These are phyloP conservation scores for Lachnum nothofagi DNA, from an alignment of 2,329 filamentous ascomycete species.

Conservation along the genomic window DNA sequence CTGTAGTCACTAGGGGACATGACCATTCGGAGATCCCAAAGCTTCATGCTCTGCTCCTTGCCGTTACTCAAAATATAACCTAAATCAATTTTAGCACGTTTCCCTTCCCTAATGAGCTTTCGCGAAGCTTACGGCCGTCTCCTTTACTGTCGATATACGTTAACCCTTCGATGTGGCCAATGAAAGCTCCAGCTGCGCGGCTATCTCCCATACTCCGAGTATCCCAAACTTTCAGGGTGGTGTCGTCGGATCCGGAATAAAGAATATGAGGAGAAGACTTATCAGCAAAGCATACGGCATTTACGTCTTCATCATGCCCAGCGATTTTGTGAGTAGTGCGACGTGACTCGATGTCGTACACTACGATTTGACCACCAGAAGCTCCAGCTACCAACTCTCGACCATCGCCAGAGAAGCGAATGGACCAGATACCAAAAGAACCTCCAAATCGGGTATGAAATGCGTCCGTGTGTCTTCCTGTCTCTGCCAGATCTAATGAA, in stretches of 20 bases:
- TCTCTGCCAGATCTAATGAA: conserved; percentile 65
- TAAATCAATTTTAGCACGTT: conserved; percentile 10
- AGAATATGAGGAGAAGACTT: conserved; percentile 83
- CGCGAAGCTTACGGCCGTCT: conserved; percentile 49
- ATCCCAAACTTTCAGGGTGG: conserved; percentile 94
- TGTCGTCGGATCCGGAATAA: conserved; percentile 93
- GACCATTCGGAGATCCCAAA: conserved; percentile 92
- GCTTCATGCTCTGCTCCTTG: conserved; percentile 95
- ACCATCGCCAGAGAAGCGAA: conserved; percentile 89
- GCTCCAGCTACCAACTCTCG: conserved; percentile 87
- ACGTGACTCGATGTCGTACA: conserved; percentile 85
- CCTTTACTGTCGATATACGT: conserved; percentile 68
- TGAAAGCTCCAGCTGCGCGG: conserved; percentile 61
- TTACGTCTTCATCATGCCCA: conserved; percentile 85
- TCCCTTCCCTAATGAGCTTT: neutral
- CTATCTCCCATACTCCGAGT: conserved; percentile 84
- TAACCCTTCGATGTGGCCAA: conserved; percentile 61
- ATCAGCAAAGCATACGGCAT: conserved; percentile 94
- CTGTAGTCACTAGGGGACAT: conserved; percentile 65
- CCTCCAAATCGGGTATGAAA: conserved; percentile 21
- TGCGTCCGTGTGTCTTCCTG: conserved; percentile 27
- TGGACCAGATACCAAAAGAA: conserved; percentile 72
- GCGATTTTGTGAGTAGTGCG: conserved; percentile 56
- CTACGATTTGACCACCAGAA: conserved; percentile 70
- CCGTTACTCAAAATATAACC: conserved; percentile 84